phyloP scores from a whole-genome alignment of 2,329 filamentous ascomycete genomes.

The Chrysoporthe puriensis region DNA sequence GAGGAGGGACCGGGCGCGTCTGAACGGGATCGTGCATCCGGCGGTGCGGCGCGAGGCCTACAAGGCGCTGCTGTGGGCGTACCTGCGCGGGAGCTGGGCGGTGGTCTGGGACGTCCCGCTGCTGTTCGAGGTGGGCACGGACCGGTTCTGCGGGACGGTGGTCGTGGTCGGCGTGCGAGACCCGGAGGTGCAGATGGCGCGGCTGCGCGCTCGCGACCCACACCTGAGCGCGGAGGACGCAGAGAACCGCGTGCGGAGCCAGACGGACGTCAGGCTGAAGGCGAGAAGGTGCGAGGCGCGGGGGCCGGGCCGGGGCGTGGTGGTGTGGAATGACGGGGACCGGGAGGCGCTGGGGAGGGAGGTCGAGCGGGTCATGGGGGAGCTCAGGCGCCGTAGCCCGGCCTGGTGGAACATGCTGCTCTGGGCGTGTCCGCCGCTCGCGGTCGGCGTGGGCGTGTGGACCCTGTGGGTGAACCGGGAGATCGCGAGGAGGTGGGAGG shows the following conservation, averaged over 20 bases:
- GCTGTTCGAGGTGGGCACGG: slow-evolving; percentile 86
- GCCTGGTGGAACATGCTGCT: slow-evolving; percentile 82
- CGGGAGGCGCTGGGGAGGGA: slow-evolving; percentile 70
- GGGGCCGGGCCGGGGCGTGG: slow-evolving; percentile 67
- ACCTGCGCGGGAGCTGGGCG: slow-evolving; percentile 79
- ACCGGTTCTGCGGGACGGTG: slow-evolving; percentile 81
- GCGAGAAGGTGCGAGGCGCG: slow-evolving; percentile 73
- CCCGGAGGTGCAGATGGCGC: slow-evolving; percentile 78
- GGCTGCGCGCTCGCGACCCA: slow-evolving; percentile 74
- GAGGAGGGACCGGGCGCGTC: slow-evolving; percentile 70
- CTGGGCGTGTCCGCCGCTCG: slow-evolving; percentile 74
- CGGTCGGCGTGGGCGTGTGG: slow-evolving; percentile 69
- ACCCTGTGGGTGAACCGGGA: slow-evolving; percentile 72
- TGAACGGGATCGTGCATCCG: slow-evolving; percentile 93
- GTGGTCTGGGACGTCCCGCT: slow-evolving; percentile 92
- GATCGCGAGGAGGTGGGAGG: slow-evolving; percentile 73
- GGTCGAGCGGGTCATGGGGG: slow-evolving; percentile 67
- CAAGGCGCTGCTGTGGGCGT: slow-evolving; percentile 70
- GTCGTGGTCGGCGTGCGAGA: slow-evolving; percentile 86
- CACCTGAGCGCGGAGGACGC: slow-evolving; percentile 86
- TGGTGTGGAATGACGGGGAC: slow-evolving; percentile 88
- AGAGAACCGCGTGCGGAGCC: slow-evolving; percentile 80
- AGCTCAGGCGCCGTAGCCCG: slow-evolving; percentile 67
- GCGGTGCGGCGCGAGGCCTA: slow-evolving; percentile 86
- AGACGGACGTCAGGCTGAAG: slow-evolving; percentile 85